phyloP scores from a whole-genome alignment of 768 basidiomycete genomes.

The Mycena floridula region DNA sequence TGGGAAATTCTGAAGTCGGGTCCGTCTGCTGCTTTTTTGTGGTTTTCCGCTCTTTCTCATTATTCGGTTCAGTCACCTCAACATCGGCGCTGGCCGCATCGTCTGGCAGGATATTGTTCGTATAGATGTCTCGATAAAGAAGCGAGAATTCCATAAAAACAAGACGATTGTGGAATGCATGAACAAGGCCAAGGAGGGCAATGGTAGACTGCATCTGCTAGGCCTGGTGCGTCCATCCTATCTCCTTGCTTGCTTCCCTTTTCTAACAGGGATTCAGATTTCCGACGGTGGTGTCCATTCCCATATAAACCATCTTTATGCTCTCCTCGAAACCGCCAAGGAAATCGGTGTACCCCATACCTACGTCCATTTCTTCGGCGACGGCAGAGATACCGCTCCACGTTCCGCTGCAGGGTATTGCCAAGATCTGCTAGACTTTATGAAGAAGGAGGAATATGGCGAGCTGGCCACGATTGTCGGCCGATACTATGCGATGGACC shows the following conservation, averaged over 20 bases:
- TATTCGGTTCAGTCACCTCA: slow-evolving; percentile 61
- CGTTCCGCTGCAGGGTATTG: slow-evolving; percentile 74
- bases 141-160: slow-evolving; percentile 79
- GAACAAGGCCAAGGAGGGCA: slow-evolving; percentile 73
- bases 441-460: slow-evolving; percentile 71
- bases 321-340: slow-evolving; percentile 87
- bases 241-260: no score
- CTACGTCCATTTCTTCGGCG: slow-evolving; percentile 91
- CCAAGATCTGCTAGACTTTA: slow-evolving; percentile 70
- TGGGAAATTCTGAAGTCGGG: slow-evolving; percentile 99
- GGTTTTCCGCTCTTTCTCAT: neutral
- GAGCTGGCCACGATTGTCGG: slow-evolving; percentile 83
- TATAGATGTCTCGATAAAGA: slow-evolving; percentile 90
- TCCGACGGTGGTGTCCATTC: slow-evolving; percentile 97
- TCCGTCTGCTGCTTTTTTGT: slow-evolving; percentile 30
- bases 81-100: slow-evolving; percentile 90
- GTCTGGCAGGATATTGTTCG: slow-evolving; percentile 98
- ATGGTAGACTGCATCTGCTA: slow-evolving; percentile 81
- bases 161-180: slow-evolving; percentile 64
- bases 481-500: slow-evolving; percentile 95
- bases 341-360: slow-evolving; percentile 77
- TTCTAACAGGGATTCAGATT: no score
- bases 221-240: slow-evolving; percentile 56
- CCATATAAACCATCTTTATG: slow-evolving; percentile 85
- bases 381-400: slow-evolving; percentile 92